These are phyloP conservation scores for Flammula alnicola DNA, from an alignment of 1,284 basidiomycete genomes.

Conservation along the genomic window DNA sequence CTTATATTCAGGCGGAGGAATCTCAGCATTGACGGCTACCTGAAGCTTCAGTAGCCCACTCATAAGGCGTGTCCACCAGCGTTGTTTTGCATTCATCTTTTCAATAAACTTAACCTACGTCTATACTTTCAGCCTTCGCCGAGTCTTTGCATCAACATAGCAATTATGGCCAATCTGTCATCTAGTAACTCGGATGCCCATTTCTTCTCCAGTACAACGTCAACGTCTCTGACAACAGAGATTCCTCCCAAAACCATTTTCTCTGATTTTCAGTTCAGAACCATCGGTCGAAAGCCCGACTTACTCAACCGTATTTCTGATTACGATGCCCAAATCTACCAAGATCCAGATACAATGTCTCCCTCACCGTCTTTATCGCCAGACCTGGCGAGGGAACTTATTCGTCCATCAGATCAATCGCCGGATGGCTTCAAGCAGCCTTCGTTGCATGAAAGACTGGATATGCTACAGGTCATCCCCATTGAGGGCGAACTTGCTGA, in stretches of 20 bases:
- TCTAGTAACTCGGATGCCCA: not conserved
- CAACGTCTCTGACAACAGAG: not conserved
- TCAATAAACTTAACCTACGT: not conserved
- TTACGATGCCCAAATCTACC: conserved; percentile 26
- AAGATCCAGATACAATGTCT: conserved; percentile 11
- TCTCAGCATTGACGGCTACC: too few species aligned
- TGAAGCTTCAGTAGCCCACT: too few species aligned
- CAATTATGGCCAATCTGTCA: conserved; percentile 1
- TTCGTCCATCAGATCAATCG: conserved; percentile 5
- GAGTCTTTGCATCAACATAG: not conserved
- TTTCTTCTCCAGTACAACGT: not conserved
- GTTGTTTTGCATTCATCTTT: not conserved
- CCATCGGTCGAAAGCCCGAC: conserved; percentile 50
- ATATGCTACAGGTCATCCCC: conserved; percentile 7
- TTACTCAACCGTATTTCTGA: conserved; percentile 51
- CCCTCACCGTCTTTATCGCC: conserved; percentile 35
- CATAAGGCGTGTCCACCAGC: too few species aligned
- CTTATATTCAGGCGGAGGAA: too few species aligned
- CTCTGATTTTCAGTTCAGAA: conserved; percentile 44
- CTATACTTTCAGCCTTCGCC: not conserved
- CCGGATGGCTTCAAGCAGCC: conserved; percentile 10
- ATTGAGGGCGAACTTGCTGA: not conserved
- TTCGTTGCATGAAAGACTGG: conserved; percentile 16
- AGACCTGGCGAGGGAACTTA: conserved; percentile 24
- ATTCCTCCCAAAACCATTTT: conserved; percentile 29